Conservation (phyloP, 352 stramenopile genomes). For the Globisporangium recalcitrans region DNA sequence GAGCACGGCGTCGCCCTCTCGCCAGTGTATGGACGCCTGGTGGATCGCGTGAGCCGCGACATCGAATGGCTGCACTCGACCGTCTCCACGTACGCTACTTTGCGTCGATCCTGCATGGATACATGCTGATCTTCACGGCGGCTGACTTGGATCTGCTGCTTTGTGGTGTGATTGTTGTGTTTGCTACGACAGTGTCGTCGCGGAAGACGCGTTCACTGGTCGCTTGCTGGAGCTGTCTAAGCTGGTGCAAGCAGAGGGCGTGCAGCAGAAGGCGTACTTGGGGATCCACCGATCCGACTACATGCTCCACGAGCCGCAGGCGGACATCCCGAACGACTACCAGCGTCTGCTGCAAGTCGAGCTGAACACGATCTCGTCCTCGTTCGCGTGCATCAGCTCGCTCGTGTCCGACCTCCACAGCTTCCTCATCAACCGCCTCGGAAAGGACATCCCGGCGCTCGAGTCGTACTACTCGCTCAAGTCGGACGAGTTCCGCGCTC, state of each 20-base stretch:
- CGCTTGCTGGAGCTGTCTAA: conserved; percentile 77
- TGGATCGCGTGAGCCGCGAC: conserved; percentile 80
- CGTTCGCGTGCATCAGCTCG: conserved; percentile 94
- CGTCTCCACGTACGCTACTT: conserved; percentile 33
- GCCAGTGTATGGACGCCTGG: conserved; percentile 64
- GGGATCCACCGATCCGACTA: conserved; percentile 93
- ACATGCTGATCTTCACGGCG: background rate
- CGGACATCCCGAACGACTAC: conserved; percentile 24
- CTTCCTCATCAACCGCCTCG: conserved; percentile 53
- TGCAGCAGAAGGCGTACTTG: conserved; percentile 79
- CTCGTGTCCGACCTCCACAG: conserved; percentile 90
- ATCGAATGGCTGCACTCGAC: conserved; percentile 71
- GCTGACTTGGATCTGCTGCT: background rate
- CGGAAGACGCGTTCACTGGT: conserved; percentile 84
- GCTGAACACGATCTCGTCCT: conserved; percentile 98
- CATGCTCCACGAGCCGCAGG: conserved; percentile 88
- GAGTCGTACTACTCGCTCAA: conserved; percentile 47
- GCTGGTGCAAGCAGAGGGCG: conserved; percentile 54
- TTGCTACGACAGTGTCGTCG: conserved; percentile 39
- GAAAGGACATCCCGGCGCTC: conserved; percentile 40
- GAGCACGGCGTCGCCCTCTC: conserved; percentile 61
- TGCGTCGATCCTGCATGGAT: background rate
- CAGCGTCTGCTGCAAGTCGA: conserved; percentile 93
- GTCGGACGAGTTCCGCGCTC: conserved; percentile 29
- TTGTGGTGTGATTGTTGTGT: background rate